These are phyloP conservation scores for Coemansia sp. DNA, from an alignment of 192 early-diverging fungal species.

Conservation along the genomic window DNA sequence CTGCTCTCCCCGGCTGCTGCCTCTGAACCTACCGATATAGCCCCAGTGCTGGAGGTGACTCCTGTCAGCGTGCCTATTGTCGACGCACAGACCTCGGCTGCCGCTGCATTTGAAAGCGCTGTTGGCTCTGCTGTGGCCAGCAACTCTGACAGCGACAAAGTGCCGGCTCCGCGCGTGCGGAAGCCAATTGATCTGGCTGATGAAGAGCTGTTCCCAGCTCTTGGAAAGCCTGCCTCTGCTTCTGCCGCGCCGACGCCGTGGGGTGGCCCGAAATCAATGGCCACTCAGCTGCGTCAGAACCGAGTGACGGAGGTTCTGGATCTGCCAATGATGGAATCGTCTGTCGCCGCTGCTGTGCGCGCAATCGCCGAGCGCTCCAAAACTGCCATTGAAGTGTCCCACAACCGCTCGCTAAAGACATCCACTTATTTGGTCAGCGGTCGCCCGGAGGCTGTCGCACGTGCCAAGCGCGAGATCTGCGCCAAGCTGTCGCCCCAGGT, in stretches of 20 bases:
- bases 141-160: slow-evolving; percentile 12
- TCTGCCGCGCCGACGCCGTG: slow-evolving; percentile 36
- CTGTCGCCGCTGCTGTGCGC: slow-evolving; percentile 58
- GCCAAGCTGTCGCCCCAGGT: slow-evolving; percentile 69
- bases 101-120: slow-evolving; percentile 30
- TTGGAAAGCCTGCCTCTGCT: slow-evolving; percentile 58
- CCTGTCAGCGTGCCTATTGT: neutral
- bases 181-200: slow-evolving; percentile 31
- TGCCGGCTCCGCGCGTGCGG: neutral
- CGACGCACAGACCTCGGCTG: slow-evolving; percentile 13
- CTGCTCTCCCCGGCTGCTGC: neutral
- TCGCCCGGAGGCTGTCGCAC: slow-evolving; percentile 69
- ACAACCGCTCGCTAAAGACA: slow-evolving; percentile 64
- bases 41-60: neutral
- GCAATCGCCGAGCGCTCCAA: slow-evolving; percentile 62
- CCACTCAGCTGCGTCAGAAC: slow-evolving; percentile 37
- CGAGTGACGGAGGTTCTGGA: slow-evolving; percentile 59
- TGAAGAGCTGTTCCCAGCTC: slow-evolving; percentile 71
- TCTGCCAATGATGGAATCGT: slow-evolving; percentile 41
- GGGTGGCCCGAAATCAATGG: slow-evolving; percentile 30
- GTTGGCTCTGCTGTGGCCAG: slow-evolving; percentile 41
- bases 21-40: neutral
- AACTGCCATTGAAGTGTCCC: slow-evolving; percentile 82
- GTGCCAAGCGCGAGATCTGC: slow-evolving; percentile 76
- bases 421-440: slow-evolving; percentile 86